phyloP scores from a whole-genome alignment of 352 stramenopile genomes.

The Phytophthora palmivora region DNA sequence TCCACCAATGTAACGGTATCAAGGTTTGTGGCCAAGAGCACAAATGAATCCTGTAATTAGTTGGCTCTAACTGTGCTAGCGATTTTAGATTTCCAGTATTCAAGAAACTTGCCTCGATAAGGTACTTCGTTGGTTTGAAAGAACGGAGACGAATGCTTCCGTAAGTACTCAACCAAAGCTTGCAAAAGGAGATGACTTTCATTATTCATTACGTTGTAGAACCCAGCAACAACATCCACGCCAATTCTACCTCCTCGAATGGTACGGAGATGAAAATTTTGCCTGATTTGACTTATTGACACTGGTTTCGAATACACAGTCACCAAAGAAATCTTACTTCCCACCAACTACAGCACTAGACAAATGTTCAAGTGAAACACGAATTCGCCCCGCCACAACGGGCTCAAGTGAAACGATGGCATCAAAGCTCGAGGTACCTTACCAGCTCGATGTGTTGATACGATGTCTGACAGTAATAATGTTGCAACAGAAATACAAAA shows the following conservation, averaged over 20 bases:
- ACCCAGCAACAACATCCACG: conserved; percentile 33
- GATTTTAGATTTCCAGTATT: conserved; percentile 49
- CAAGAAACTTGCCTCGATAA: conserved; percentile 57
- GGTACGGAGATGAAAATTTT: conserved; percentile 35
- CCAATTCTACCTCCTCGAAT: conserved; percentile 65
- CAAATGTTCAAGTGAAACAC: conserved; percentile 35
- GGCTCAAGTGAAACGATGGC: conserved; percentile 6
- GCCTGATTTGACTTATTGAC: not conserved
- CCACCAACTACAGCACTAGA: conserved; percentile 7
- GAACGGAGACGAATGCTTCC: conserved; percentile 26
- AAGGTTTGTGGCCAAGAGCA: conserved; percentile 42
- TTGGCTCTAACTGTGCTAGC: not conserved
- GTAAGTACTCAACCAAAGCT: conserved; percentile 20
- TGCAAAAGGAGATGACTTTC: not conserved
- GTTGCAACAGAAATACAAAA: conserved; percentile 55
- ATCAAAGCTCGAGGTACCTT: conserved; percentile 41
- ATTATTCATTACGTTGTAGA: conserved; percentile 8
- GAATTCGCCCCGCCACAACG: conserved; percentile 9
- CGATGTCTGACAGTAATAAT: no score
- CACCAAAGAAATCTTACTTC: conserved; percentile 47
- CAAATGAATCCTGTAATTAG: not conserved
- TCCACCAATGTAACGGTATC: conserved; percentile 57
- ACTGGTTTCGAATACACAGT: conserved; percentile 32
- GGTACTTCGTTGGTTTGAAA: conserved; percentile 70
- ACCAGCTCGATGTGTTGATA: not conserved